These are phyloP conservation scores for Laguncularia racemosa DNA, from an alignment of 345 rosid species.

Conservation along the genomic window DNA sequence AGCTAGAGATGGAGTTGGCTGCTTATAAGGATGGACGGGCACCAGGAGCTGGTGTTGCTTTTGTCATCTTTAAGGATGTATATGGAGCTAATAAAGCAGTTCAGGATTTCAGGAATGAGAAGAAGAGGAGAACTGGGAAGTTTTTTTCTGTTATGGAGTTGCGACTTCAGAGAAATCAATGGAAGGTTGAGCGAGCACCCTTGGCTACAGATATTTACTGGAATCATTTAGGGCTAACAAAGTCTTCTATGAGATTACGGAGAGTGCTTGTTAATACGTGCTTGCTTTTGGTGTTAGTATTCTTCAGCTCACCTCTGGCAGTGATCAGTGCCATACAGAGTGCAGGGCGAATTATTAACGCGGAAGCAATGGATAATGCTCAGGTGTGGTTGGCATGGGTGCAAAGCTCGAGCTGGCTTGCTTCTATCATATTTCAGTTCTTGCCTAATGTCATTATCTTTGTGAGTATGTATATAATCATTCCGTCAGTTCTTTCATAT, in stretches of 20 bases:
- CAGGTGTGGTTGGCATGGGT: constrained; percentile 89
- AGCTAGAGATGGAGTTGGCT: constrained; percentile 56
- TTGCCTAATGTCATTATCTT: constrained; percentile 86
- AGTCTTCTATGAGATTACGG: constrained; percentile 53
- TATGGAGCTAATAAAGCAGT: constrained; percentile 90
- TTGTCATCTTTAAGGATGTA: constrained; percentile 86
- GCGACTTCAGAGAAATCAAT: constrained; percentile 84
- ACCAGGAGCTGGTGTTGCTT: constrained; percentile 88
- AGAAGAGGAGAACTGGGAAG: constrained; percentile 71
- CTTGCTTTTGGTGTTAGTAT: constrained; percentile 70
- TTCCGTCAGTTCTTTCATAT: constrained; percentile 87
- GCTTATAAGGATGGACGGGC: constrained; percentile 78
- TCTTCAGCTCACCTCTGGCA: constrained; percentile 94
- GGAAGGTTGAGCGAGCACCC: constrained; percentile 98
- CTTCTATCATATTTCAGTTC: constrained; percentile 83
- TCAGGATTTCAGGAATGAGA: constrained; percentile 78
- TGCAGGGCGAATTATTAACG: constrained; percentile 82
- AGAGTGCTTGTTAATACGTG: constrained; percentile 80
- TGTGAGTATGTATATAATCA: constrained; percentile 88
- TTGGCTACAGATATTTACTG: constrained; percentile 93
- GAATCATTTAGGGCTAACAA: constrained; percentile 89
- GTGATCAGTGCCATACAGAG: constrained; percentile 71
- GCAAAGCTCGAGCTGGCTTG: constrained; percentile 92
- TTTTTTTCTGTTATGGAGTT: constrained; percentile 82
- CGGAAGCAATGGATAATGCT: constrained; percentile 91